Conservation (phyloP, 2,329 filamentous ascomycete genomes). For the Parafenestella ontariensis region DNA sequence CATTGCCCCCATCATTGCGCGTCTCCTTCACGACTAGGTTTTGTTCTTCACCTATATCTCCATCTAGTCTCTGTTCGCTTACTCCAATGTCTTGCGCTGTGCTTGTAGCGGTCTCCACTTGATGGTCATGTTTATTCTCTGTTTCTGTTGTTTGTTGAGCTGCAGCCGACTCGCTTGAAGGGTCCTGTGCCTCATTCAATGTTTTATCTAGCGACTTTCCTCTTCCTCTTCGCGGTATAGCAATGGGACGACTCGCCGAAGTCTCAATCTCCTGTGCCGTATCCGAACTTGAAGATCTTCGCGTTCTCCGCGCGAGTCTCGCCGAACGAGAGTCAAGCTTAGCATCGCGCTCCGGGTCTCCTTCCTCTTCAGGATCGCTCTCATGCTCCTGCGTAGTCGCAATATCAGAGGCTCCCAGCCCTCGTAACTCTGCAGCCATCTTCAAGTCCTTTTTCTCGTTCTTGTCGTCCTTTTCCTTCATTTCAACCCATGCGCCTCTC, state of each 20-base stretch:
- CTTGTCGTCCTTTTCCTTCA: slow-evolving; percentile 23
- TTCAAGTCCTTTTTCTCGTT: slow-evolving; percentile 3
- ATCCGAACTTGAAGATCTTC: neutral
- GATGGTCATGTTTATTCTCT: neutral
- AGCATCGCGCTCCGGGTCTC: neutral
- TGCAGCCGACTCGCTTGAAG: neutral
- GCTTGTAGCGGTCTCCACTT: neutral
- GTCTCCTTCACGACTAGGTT: neutral
- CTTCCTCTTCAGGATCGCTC: neutral
- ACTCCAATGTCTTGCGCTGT: neutral
- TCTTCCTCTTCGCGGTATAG: slow-evolving; percentile 1
- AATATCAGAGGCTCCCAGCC: neutral
- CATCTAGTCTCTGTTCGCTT: neutral
- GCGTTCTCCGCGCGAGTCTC: slow-evolving; percentile 13
- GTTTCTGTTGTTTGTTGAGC: neutral
- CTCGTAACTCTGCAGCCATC: slow-evolving; percentile 1
- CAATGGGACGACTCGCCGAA: neutral
- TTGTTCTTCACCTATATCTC: neutral
- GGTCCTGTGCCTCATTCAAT: neutral
- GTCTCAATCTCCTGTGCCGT: neutral
- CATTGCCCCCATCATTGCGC: too few relatives aligned
- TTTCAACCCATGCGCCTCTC: slow-evolving; percentile 29
- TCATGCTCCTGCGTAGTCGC: neutral
- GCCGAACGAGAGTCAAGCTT: slow-evolving; percentile 9
- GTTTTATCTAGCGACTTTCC: neutral